A percentile compares a stretch with the other conserved stretches of the same genome.
These are phyloP conservation scores for Jasminum sambac DNA, from an alignment of 257 asterid genomes.

Conservation along the genomic window DNA sequence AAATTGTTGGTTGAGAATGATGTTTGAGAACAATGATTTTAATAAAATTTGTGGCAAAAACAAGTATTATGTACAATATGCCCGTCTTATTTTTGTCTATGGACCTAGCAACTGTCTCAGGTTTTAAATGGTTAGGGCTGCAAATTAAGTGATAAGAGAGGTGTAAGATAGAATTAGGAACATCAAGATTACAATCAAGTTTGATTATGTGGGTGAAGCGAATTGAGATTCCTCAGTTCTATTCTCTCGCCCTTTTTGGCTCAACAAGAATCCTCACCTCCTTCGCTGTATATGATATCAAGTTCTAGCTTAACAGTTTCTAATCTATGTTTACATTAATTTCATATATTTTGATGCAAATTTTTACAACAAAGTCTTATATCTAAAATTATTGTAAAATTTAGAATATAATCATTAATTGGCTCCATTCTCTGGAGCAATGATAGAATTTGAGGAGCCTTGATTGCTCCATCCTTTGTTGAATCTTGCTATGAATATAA, in stretches of 20 bases:
- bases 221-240: neutral
- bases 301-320: neutral
- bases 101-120: neutral
- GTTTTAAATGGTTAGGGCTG: neutral
- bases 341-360: neutral
- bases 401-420: neutral
- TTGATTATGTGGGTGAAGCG: neutral
- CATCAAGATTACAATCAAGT: neutral
- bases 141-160: neutral
- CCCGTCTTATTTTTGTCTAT: neutral
- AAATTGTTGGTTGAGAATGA: too few species aligned
- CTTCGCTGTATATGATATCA: constrained; percentile 3
- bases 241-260: neutral
- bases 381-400: neutral
- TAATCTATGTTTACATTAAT: neutral
- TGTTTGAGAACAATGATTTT: too few species aligned
- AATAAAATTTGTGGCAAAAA: too few species aligned
- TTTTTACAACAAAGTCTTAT: neutral
- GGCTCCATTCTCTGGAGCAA: constrained; percentile 2
- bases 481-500: constrained; percentile 6
- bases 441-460: constrained; percentile 2
- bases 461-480: neutral
- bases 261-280: constrained; percentile 5
- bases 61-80: too few species aligned
- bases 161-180: neutral